Percentiles rank a stretch among this genome's conserved stretches.
Evolutionary conservation across 2,329 filamentous ascomycete species (phyloP).

Genomic region (Penicillium sp.): DNA sequence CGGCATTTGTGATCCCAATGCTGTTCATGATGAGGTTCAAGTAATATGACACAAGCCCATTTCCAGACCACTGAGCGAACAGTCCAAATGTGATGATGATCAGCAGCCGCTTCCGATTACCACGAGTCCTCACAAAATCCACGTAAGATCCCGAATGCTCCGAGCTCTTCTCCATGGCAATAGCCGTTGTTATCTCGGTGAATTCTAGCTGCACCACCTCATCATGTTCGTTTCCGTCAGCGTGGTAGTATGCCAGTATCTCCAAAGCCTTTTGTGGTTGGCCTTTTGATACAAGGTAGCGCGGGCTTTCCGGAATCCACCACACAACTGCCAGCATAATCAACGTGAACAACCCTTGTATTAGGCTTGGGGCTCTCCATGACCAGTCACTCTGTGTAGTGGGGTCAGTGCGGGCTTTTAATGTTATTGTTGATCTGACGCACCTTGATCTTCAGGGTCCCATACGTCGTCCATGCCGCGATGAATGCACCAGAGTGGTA

Average conservation of each 20-base stretch:
- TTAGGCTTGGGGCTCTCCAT: constrained; percentile 51
- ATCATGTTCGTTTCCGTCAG: constrained; percentile 42
- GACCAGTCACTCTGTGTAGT: constrained; percentile 44
- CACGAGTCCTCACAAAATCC: constrained; percentile 49
- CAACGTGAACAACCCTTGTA: constrained; percentile 64
- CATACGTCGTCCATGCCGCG: constrained; percentile 45
- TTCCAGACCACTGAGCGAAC: constrained; percentile 62
- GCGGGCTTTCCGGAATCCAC: constrained; percentile 68
- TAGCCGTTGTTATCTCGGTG: constrained; percentile 39
- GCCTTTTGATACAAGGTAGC: constrained; percentile 46
- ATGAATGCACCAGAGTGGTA: constrained; percentile 54
- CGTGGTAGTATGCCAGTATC: constrained; percentile 41
- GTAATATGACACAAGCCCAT: constrained; percentile 47
- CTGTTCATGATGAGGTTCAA: constrained; percentile 39
- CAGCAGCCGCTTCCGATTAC: constrained; percentile 57
- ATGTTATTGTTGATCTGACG: neutral
- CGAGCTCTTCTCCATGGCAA: constrained; percentile 25
- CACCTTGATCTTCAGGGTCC: constrained; percentile 30
- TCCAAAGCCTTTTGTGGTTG: constrained; percentile 31
- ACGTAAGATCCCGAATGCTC: constrained; percentile 11
- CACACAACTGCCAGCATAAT: constrained; percentile 57
- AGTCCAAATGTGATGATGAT: constrained; percentile 58
- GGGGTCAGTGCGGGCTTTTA: no score
- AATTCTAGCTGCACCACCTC: constrained; percentile 25
- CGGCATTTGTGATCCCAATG: constrained; percentile 40